Percentiles rank a stretch among this genome's conserved stretches.
These are phyloP conservation scores for Citrus trifoliata DNA, from an alignment of 345 rosid genomes.

Conservation along the genomic window DNA sequence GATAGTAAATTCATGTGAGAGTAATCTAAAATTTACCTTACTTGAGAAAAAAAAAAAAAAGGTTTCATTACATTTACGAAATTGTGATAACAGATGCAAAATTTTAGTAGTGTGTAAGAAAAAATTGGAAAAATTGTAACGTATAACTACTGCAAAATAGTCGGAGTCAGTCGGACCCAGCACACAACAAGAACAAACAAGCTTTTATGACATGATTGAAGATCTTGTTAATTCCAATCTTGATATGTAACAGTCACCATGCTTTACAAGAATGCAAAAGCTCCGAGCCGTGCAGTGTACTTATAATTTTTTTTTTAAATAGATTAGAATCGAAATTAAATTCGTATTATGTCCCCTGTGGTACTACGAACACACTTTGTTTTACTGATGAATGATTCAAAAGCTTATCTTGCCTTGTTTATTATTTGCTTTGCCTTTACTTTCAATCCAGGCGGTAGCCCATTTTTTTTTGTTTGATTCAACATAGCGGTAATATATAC, in stretches of 20 bases:
- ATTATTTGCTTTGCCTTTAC: neutral
- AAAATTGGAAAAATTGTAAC: too few relatives aligned
- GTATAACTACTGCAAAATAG: too few relatives aligned
- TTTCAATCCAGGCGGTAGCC: neutral
- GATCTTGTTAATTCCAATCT: slow-evolving; percentile 27
- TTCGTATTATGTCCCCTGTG: neutral
- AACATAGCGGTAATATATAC: too few relatives aligned
- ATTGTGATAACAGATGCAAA: too few relatives aligned
- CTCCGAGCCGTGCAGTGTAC: too few relatives aligned
- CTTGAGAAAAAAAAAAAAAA: too few relatives aligned
- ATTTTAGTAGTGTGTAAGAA: too few relatives aligned
- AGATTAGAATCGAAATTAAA: too few relatives aligned
- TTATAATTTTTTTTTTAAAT: too few relatives aligned
- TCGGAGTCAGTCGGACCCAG: neutral
- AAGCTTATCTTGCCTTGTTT: neutral
- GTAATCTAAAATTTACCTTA: too few relatives aligned
- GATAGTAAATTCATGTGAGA: too few relatives aligned
- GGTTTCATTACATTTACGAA: too few relatives aligned
- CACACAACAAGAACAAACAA: neutral
- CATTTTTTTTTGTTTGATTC: neutral
- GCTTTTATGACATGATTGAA: slow-evolving; percentile 24
- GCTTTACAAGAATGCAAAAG: neutral
- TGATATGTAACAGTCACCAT: slow-evolving; percentile 19
- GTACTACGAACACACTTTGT: neutral
- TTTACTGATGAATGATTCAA: neutral